Percentiles rank a stretch among this genome's conserved stretches.
These are phyloP conservation scores for Micromonas pusilla DNA, from an alignment of 139 green algal species.

Conservation along the genomic window DNA sequence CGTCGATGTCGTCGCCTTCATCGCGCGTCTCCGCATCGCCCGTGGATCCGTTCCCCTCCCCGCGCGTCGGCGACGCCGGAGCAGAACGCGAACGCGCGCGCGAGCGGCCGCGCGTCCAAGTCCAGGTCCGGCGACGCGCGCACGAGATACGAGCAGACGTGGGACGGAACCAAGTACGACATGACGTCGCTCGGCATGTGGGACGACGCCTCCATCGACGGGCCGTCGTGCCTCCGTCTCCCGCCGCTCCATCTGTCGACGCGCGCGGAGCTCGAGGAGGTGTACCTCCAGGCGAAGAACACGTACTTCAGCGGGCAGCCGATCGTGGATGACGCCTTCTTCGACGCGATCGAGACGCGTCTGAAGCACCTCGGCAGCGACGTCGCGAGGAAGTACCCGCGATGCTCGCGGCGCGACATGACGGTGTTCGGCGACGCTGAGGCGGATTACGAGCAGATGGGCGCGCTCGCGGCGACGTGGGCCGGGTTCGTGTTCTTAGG, in stretches of 20 bases:
- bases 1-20: neutral
- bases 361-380: neutral
- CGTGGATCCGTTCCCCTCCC: no score
- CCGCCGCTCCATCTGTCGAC: neutral
- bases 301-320: constrained; percentile 1
- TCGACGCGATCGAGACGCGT: neutral
- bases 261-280: neutral
- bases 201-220: neutral
- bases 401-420: neutral
- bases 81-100: neutral
- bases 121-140: neutral
- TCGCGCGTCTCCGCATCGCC: neutral
- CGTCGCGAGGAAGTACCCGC: neutral
- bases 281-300: constrained; percentile 11
- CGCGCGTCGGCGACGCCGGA: no score
- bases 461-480: neutral
- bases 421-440: neutral
- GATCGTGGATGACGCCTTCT: constrained; percentile 7
- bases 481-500: neutral
- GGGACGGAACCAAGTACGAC: neutral
- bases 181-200: neutral
- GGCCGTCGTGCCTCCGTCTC: neutral
- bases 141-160: no score
- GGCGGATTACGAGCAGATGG: neutral
- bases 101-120: neutral